A percentile compares a stretch with the other conserved stretches of the same genome.
phyloP scores from a whole-genome alignment of 257 asterid genomes.

The Rehmannia glutinosa region DNA sequence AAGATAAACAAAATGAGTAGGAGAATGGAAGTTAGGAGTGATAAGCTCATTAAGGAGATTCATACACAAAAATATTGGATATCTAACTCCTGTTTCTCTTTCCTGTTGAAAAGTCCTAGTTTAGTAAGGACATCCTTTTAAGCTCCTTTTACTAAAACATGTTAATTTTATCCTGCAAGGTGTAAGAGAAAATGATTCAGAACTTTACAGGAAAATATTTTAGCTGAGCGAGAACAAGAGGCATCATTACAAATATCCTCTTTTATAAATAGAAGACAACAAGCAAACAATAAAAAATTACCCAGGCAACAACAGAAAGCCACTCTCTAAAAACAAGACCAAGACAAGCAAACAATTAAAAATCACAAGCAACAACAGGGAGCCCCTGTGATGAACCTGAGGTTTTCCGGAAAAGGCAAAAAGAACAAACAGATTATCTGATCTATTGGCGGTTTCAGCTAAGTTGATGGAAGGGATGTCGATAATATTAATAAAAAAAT shows the following conservation, averaged over 20 bases:
- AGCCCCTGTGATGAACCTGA: neutral
- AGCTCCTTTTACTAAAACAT: conserved; percentile 87
- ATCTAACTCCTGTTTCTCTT: conserved; percentile 92
- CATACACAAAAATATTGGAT: neutral
- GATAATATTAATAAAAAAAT: neutral
- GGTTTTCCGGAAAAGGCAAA: neutral
- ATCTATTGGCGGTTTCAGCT: neutral
- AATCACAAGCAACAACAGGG: neutral
- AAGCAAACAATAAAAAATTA: neutral
- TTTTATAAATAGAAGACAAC: neutral
- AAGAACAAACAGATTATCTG: neutral
- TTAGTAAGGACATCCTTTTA: conserved; percentile 86
- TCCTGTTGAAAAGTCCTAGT: conserved; percentile 87
- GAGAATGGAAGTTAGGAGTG: neutral
- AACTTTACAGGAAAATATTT: neutral
- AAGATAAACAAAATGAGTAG: neutral
- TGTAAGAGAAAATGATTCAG: neutral
- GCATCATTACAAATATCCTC: neutral
- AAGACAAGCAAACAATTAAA: neutral
- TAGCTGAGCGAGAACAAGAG: neutral
- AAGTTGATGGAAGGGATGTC: neutral
- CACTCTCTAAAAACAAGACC: neutral
- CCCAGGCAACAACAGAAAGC: neutral
- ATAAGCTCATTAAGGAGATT: neutral
- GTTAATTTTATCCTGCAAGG: conserved; percentile 74